Percentiles rank a stretch among this genome's conserved stretches.
Evolutionary conservation across 345 rosid species (phyloP).

Genomic region (Leavenworthia alabamica): DNA sequence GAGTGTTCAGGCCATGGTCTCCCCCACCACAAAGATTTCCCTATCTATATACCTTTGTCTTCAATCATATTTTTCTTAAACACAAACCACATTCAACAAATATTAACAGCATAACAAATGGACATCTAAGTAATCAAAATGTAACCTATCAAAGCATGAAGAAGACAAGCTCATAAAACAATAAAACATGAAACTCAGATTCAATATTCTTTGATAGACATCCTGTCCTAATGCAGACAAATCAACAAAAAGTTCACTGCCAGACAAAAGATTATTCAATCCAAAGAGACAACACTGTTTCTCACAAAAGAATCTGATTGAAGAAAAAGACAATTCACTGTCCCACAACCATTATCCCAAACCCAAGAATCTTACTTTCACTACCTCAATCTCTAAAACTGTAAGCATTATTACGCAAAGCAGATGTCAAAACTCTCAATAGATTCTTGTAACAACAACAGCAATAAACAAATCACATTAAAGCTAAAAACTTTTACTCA

Average conservation of each 20-base stretch:
- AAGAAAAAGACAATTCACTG: slow-evolving; percentile 25
- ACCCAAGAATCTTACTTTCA: slow-evolving; percentile 7
- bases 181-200: background rate
- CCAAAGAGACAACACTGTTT: slow-evolving; percentile 22
- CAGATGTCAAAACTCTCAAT: background rate
- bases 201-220: background rate
- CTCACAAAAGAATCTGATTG: slow-evolving; percentile 4
- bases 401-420: slow-evolving; percentile 2
- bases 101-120: background rate
- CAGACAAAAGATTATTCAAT: slow-evolving; percentile 17
- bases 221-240: slow-evolving; percentile 27
- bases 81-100: background rate
- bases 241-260: slow-evolving; percentile 14
- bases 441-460: background rate
- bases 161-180: background rate
- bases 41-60: background rate
- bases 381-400: background rate
- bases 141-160: background rate
- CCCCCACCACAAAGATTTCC: slow-evolving; percentile 16
- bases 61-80: background rate
- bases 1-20: background rate
- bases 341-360: slow-evolving; percentile 12
- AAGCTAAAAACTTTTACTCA: background rate
- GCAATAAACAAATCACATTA: background rate
- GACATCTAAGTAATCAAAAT: background rate